Conservation (phyloP, 768 basidiomycete genomes). For the Leccinum sublutescens region DNA sequence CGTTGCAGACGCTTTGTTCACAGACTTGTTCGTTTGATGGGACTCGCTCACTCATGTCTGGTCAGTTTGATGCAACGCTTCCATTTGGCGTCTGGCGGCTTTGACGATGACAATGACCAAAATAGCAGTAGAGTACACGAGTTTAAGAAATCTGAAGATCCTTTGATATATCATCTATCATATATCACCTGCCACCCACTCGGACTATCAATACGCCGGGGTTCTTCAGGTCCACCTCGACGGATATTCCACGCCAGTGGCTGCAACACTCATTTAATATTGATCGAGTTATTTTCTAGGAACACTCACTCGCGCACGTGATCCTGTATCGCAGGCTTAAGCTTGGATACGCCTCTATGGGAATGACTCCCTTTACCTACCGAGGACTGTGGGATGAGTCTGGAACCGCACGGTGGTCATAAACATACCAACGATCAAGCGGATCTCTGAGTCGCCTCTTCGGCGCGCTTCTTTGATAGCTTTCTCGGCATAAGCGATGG, state of each 20-base stretch:
- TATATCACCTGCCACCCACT: slow-evolving; percentile 1
- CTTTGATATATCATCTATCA: background rate
- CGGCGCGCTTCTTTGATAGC: slow-evolving; percentile 65
- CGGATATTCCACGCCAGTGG: slow-evolving; percentile 51
- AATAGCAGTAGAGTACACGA: background rate
- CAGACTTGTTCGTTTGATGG: background rate
- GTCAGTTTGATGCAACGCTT: background rate
- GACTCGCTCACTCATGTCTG: background rate
- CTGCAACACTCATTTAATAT: slow-evolving; percentile 37
- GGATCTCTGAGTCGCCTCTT: slow-evolving; percentile 59
- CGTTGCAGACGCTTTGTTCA: background rate
- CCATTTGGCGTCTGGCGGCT: no score
- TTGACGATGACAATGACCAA: background rate
- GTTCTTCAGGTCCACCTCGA: slow-evolving; percentile 77
- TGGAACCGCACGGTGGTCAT: background rate
- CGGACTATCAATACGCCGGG: slow-evolving; percentile 81
- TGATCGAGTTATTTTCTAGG: background rate
- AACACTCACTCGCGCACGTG: slow-evolving; percentile 67
- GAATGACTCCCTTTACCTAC: slow-evolving; percentile 90
- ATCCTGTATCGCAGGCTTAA: slow-evolving; percentile 88
- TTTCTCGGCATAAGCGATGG: slow-evolving; percentile 67
- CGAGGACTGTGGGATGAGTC: background rate
- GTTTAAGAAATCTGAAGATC: background rate
- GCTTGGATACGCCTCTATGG: slow-evolving; percentile 67
- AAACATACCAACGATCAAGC: slow-evolving; percentile 79